Evolutionary conservation across 768 basidiomycete genomes (phyloP).

Genomic region (Agaricus sinodeliciosus): DNA sequence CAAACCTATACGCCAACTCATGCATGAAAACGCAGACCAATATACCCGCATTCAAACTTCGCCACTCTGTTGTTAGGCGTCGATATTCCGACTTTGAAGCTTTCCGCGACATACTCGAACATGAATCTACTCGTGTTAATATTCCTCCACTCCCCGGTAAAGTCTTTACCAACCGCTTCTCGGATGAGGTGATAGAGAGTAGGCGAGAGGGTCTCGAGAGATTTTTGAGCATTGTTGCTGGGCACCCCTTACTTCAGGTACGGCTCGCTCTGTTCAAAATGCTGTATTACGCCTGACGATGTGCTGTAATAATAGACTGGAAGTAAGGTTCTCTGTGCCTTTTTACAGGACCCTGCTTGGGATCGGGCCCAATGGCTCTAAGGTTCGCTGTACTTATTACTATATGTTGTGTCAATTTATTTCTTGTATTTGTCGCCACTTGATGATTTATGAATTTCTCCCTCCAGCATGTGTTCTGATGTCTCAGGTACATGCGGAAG

Average conservation of each 20-base stretch:
- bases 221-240: constrained; percentile 93
- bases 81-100: constrained; percentile 94
- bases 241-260: constrained; percentile 94
- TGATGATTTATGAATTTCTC: too few species aligned
- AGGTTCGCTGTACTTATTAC: constrained; percentile 11
- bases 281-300: not conserved
- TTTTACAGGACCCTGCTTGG: constrained; percentile 93
- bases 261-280: constrained; percentile 16
- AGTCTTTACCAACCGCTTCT: constrained; percentile 97
- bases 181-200: constrained; percentile 93
- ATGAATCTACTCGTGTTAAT: constrained; percentile 95
- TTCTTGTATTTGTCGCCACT: too few species aligned
- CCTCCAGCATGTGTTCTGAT: too few species aligned
- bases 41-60: constrained; percentile 97
- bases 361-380: constrained; percentile 75
- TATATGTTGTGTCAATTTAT: too few species aligned
- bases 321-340: constrained; percentile 93
- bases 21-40: constrained; percentile 63
- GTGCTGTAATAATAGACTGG: constrained; percentile 57
- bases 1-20: not conserved
- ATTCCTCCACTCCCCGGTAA: constrained; percentile 97
- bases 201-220: constrained; percentile 90
- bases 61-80: constrained; percentile 82
- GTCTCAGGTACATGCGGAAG: too few species aligned
- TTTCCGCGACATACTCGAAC: constrained; percentile 95